Conservation (phyloP, 805 yeast genomes). For the Cyberlindnera bimundalis region DNA sequence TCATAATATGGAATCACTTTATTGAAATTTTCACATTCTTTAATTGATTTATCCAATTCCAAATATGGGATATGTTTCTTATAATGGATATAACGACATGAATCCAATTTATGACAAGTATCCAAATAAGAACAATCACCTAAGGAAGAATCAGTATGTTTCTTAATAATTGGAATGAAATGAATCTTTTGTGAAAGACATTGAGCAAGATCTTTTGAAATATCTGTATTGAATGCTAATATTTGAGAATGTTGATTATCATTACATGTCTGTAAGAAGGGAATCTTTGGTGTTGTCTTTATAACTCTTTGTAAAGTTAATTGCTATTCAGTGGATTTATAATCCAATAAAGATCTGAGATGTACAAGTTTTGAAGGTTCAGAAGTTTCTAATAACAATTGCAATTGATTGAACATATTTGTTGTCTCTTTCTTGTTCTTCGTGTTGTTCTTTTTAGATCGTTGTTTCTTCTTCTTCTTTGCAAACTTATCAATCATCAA, state of each 20-base stretch:
- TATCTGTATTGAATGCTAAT: conserved; percentile 26
- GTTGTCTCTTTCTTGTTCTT: conserved; percentile 1
- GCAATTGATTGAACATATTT: not conserved
- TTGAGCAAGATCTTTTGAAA: conserved; percentile 25
- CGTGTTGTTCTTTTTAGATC: not conserved
- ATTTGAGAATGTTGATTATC: conserved; percentile 25
- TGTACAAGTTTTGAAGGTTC: conserved; percentile 11
- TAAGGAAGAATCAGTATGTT: conserved; percentile 62
- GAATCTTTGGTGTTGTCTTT: conserved; percentile 35
- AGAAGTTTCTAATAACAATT: not conserved
- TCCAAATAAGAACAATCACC: conserved; percentile 95
- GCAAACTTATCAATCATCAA: conserved; percentile 5
- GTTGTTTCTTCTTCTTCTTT: not conserved
- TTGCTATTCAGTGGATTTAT: conserved; percentile 37
- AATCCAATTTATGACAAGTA: conserved; percentile 82
- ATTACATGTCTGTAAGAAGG: conserved; percentile 51
- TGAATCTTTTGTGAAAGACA: conserved; percentile 37
- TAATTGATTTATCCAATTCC: conserved; percentile 22
- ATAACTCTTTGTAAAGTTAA: conserved; percentile 40
- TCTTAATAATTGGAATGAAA: conserved; percentile 50
- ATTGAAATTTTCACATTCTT: conserved; percentile 25
- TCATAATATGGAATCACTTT: conserved; percentile 20
- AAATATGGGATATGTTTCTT: conserved; percentile 38
- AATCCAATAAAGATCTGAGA: conserved; percentile 23
- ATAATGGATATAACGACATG: conserved; percentile 83